These are phyloP conservation scores for Anthracocystis panici-leucophaei DNA, from an alignment of 1,284 basidiomycete species.

Conservation along the genomic window DNA sequence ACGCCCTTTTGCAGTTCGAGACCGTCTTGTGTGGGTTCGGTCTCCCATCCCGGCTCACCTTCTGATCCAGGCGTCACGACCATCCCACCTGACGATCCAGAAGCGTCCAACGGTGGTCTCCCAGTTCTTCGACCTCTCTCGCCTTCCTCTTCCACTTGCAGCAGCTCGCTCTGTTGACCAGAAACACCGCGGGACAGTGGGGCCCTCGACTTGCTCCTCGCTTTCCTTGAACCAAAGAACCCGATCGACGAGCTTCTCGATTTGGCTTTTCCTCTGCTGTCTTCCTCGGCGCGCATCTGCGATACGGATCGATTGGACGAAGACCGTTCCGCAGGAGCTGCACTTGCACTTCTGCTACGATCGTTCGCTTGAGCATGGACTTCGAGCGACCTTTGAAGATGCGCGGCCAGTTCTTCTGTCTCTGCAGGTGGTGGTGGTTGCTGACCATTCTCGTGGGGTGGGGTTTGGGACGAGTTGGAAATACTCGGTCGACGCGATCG, in stretches of 20 bases:
- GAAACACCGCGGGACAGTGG: slow-evolving; percentile 15
- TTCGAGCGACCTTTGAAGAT: slow-evolving; percentile 37
- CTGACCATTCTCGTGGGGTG: slow-evolving; percentile 16
- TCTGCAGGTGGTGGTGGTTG: background rate
- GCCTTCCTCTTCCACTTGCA: slow-evolving; percentile 48
- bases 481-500: slow-evolving; percentile 40
- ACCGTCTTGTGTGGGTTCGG: slow-evolving; percentile 49
- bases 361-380: slow-evolving; percentile 22
- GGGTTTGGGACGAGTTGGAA: slow-evolving; percentile 17
- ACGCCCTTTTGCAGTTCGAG: slow-evolving; percentile 67
- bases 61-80: slow-evolving; percentile 45
- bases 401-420: slow-evolving; percentile 36
- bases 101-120: slow-evolving; percentile 22
- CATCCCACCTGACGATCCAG: slow-evolving; percentile 18
- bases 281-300: slow-evolving; percentile 19
- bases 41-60: slow-evolving; percentile 35
- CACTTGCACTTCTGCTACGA: slow-evolving; percentile 41
- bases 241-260: slow-evolving; percentile 45
- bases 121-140: slow-evolving; percentile 31
- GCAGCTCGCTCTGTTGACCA: slow-evolving; percentile 34
- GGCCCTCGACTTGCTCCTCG: slow-evolving; percentile 45
- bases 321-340: slow-evolving; percentile 17
- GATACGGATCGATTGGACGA: slow-evolving; percentile 5
- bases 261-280: slow-evolving; percentile 38
- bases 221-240: slow-evolving; percentile 47